Conservation (phyloP, 164 flowering plant genomes). For the Piper longum region DNA sequence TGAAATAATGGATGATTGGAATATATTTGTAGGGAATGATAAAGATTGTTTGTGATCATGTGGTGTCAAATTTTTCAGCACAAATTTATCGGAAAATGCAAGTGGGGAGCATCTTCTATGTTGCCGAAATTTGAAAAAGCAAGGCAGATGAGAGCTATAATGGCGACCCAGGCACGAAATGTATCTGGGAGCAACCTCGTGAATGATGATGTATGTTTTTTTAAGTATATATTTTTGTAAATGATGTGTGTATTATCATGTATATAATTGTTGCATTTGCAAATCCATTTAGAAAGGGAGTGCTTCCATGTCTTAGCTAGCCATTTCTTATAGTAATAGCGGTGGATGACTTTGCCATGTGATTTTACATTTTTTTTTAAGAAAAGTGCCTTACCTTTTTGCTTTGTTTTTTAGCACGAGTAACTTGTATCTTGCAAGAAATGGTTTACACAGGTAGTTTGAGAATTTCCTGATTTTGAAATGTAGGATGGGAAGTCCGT, state of each 20-base stretch:
- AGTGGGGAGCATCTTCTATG: conserved; percentile 70
- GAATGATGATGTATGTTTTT: conserved; percentile 34
- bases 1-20: too few species aligned
- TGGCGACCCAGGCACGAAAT: conserved; percentile 48
- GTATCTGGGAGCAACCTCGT: conserved; percentile 19
- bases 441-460: neutral
- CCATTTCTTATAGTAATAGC: too few species aligned
- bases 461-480: too few species aligned
- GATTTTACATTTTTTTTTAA: too few species aligned
- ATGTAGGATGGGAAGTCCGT: conserved; percentile 18
- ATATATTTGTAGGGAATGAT: neutral
- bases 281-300: too few species aligned
- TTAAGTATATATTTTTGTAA: neutral
- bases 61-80: conserved; percentile 32
- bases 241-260: too few species aligned
- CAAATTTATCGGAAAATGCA: conserved; percentile 88
- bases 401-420: neutral
- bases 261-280: too few species aligned
- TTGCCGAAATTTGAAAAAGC: conserved; percentile 80
- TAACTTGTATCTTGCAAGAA: neutral
- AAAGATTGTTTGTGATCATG: neutral
- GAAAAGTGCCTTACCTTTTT: too few species aligned
- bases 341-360: too few species aligned
- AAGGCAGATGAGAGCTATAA: conserved; percentile 47
- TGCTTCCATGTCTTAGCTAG: too few species aligned